Conservation (phyloP, 2,329 filamentous ascomycete genomes). For the Bimuria novae-zelandiae region DNA sequence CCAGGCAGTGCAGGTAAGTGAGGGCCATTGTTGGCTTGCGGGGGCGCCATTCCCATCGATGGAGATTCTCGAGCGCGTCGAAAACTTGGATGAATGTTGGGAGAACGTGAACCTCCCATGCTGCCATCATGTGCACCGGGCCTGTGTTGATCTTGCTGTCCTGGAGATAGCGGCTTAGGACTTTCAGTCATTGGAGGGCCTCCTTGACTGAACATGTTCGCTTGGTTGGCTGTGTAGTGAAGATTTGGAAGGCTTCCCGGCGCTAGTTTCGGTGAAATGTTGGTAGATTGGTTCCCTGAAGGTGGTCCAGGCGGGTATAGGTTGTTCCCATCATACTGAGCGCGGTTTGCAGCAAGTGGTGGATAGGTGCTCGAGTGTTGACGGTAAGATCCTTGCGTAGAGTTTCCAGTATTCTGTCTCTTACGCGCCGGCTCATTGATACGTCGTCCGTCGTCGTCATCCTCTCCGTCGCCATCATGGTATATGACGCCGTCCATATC, state of each 20-base stretch:
- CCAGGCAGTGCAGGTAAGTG: constrained; percentile 52
- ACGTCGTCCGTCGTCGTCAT: constrained; percentile 54
- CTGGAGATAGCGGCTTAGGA: constrained; percentile 80
- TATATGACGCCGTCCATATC: constrained; percentile 69
- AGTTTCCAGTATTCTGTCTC: constrained; percentile 65
- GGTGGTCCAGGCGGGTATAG: constrained; percentile 42
- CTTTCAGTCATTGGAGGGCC: constrained; percentile 73
- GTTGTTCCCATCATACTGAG: constrained; percentile 33
- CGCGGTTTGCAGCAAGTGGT: constrained; percentile 58
- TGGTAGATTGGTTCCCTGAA: constrained; percentile 47
- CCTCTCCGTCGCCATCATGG: constrained; percentile 61
- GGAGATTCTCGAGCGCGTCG: constrained; percentile 62
- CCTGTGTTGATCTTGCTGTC: constrained; percentile 57
- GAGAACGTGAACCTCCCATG: constrained; percentile 63
- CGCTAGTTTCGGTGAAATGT: constrained; percentile 45
- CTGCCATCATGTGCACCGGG: constrained; percentile 57
- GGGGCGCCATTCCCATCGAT: constrained; percentile 51
- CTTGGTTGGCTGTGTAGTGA: constrained; percentile 39
- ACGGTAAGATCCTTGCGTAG: constrained; percentile 62
- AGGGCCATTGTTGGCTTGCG: constrained; percentile 47
- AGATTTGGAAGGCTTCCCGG: constrained; percentile 44
- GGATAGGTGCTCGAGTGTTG: constrained; percentile 78
- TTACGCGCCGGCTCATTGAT: constrained; percentile 75
- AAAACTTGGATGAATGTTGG: constrained; percentile 68
- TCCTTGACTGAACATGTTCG: constrained; percentile 71